These are phyloP conservation scores for Xerocomus amazonicus DNA, from an alignment of 1,284 basidiomycete genomes.

Conservation along the genomic window DNA sequence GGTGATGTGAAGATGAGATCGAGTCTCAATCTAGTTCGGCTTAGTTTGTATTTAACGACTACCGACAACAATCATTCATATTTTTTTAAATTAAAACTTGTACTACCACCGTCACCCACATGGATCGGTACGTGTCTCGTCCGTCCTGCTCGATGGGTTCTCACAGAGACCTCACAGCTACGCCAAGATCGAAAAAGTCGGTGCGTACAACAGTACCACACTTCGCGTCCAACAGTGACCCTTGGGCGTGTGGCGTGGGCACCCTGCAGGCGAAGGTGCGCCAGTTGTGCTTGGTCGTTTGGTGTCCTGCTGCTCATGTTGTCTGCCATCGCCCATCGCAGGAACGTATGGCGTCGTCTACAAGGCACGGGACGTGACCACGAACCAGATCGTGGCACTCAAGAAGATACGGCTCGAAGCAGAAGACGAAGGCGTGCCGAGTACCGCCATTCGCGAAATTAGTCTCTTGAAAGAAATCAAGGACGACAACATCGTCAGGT, in stretches of 20 bases:
- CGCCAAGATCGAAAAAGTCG: slow-evolving; percentile 70
- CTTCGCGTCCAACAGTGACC: slow-evolving; percentile 10
- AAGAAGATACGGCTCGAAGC: slow-evolving; percentile 99
- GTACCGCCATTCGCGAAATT: slow-evolving; percentile 97
- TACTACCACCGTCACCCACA: slow-evolving; percentile 15
- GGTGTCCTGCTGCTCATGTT: slow-evolving; percentile 9
- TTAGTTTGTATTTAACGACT: slow-evolving; percentile 22
- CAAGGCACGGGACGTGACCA: slow-evolving; percentile 77
- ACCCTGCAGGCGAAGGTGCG: slow-evolving; percentile 53
- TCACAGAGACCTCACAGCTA: slow-evolving; percentile 42
- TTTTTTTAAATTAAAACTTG: not conserved
- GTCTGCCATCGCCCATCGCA: slow-evolving; percentile 33
- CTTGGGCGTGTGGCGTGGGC: slow-evolving; percentile 17
- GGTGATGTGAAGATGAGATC: slow-evolving; percentile 15
- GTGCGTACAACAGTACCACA: slow-evolving; percentile 44
- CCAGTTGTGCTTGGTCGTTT: not conserved
- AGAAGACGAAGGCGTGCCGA: slow-evolving; percentile 97
- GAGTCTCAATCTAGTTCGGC: slow-evolving; percentile 14
- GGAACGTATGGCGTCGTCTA: slow-evolving; percentile 99
- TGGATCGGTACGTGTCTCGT: slow-evolving; percentile 30
- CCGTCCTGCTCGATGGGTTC: slow-evolving; percentile 10
- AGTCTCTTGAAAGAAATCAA: slow-evolving; percentile 95
- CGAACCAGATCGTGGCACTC: slow-evolving; percentile 81
- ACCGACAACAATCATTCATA: not conserved
- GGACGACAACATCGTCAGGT: slow-evolving; percentile 93